phyloP scores from a whole-genome alignment of 2,329 filamentous ascomycete species.

The Aspergillus bombycis region DNA sequence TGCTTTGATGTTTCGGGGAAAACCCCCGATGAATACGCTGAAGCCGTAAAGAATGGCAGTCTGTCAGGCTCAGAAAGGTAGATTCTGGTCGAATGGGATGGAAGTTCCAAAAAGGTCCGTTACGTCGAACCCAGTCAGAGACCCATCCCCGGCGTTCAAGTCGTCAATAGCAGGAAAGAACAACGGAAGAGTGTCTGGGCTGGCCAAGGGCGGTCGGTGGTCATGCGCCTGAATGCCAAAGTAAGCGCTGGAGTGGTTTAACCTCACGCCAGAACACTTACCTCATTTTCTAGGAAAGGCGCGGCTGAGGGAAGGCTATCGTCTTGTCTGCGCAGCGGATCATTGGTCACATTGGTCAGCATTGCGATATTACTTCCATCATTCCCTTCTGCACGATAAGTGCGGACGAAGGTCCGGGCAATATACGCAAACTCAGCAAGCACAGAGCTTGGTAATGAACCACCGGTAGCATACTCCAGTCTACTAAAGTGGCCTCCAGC shows the following conservation, averaged over 20 bases:
- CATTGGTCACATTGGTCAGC: background rate
- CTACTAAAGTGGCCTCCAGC: slow-evolving; percentile 49
- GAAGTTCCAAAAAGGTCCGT: background rate
- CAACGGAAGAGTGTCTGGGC: no score
- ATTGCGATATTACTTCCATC: background rate
- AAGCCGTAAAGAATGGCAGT: no score
- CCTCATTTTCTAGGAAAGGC: no score
- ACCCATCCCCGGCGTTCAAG: background rate
- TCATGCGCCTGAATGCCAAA: no score
- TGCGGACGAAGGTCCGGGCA: slow-evolving; percentile 42
- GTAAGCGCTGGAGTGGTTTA: no score
- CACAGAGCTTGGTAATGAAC: slow-evolving; percentile 43
- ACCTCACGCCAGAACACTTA: no score
- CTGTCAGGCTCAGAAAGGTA: no score
- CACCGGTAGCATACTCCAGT: slow-evolving; percentile 43
- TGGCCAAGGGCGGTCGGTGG: no score
- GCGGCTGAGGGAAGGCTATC: no score
- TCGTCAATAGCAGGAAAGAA: background rate
- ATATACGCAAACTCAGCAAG: slow-evolving; percentile 48
- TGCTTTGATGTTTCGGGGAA: no score
- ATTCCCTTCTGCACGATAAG: background rate
- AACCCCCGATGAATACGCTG: no score
- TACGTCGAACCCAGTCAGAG: background rate
- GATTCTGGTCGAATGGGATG: no score
- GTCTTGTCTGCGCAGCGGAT: background rate